A percentile compares a stretch with the other conserved stretches of the same genome.
Evolutionary conservation across 495 filamentous ascomycete genomes (phyloP).

Genomic region (Xylaria curta): DNA sequence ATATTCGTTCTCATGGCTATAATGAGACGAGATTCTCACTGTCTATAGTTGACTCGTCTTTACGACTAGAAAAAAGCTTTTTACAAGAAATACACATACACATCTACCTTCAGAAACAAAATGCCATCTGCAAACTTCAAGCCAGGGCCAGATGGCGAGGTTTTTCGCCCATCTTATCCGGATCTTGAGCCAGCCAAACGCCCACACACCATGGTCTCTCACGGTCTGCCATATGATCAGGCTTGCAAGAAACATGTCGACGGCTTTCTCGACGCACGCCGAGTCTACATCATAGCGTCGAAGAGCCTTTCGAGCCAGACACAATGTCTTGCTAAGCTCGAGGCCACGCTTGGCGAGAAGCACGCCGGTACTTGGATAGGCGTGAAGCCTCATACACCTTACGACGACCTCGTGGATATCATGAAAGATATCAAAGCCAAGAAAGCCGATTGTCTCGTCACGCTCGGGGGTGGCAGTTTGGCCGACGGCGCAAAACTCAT

Average conservation of each 20-base stretch:
- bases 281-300: slow-evolving; percentile 67
- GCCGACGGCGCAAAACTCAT: slow-evolving; percentile 68
- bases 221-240: slow-evolving; percentile 59
- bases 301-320: slow-evolving; percentile 61
- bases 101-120: not conserved
- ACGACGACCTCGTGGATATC: slow-evolving; percentile 65
- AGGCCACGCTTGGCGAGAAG: slow-evolving; percentile 52
- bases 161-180: not conserved
- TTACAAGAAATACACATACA: not conserved
- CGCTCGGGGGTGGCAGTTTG: slow-evolving; percentile 65
- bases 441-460: slow-evolving; percentile 63
- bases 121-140: slow-evolving; percentile 4
- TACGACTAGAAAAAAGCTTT: not conserved
- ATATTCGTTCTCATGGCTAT: not conserved
- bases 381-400: slow-evolving; percentile 65
- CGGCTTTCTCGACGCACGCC: slow-evolving; percentile 57
- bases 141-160: slow-evolving; percentile 5
- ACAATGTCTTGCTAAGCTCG: slow-evolving; percentile 52
- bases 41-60: not conserved
- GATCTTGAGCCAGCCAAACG: slow-evolving; percentile 1
- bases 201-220: slow-evolving; percentile 43
- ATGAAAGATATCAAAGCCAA: slow-evolving; percentile 53
- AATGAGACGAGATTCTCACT: not conserved
- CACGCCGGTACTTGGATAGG: slow-evolving; percentile 61
- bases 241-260: slow-evolving; percentile 57